Evolutionary conservation across 31 red algal species (phyloP).

Genomic region (Endocladia muricata): DNA sequence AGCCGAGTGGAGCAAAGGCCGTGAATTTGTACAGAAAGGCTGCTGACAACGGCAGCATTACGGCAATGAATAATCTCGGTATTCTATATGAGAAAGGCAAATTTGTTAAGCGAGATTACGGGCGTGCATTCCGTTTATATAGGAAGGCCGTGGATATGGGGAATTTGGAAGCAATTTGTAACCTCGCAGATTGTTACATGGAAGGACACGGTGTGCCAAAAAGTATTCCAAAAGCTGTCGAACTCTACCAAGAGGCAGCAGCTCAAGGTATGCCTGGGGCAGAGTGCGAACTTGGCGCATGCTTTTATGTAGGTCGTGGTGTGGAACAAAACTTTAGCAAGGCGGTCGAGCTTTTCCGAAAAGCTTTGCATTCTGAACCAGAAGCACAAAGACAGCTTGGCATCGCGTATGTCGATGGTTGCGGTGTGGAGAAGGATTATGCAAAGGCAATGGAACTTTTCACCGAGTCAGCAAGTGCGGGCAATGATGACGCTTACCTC

Average conservation of each 20-base stretch:
- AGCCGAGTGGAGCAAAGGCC: background rate
- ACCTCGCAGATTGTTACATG: conserved; percentile 61
- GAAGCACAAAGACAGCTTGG: conserved; percentile 59
- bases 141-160: conserved; percentile 25
- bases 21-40: conserved; percentile 17
- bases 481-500: conserved; percentile 32
- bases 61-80: conserved; percentile 49
- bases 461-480: conserved; percentile 1
- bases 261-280: conserved; percentile 33
- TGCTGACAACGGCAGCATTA: conserved; percentile 18
- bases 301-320: conserved; percentile 54
- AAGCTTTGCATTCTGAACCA: conserved; percentile 26
- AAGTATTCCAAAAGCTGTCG: conserved; percentile 38
- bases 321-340: conserved; percentile 31
- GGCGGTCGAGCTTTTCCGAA: conserved; percentile 45
- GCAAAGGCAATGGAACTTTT: conserved; percentile 33
- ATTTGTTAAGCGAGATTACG: conserved; percentile 28
- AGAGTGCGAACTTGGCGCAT: conserved; percentile 55
- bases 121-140: conserved; percentile 47
- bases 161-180: conserved; percentile 36
- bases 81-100: conserved; percentile 57
- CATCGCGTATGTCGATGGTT: conserved; percentile 42
- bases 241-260: conserved; percentile 51
- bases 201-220: conserved; percentile 42
- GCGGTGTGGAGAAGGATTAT: conserved; percentile 41